phyloP scores from a whole-genome alignment of 1,284 basidiomycete genomes.

The Cutaneotrichosporon cutaneum region DNA sequence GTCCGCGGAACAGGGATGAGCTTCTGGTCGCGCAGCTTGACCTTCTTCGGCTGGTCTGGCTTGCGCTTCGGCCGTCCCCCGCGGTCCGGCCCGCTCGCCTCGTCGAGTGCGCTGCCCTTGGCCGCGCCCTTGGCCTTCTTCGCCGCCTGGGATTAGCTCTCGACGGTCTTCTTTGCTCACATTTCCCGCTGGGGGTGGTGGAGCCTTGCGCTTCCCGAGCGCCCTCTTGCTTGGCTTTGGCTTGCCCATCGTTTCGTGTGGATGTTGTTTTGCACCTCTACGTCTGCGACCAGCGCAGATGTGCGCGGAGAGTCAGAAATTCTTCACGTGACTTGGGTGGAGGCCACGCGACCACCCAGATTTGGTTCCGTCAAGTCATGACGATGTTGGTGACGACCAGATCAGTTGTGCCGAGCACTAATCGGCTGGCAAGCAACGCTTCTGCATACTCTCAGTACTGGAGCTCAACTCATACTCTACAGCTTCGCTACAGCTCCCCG shows the following conservation, averaged over 20 bases:
- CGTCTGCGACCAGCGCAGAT: background rate
- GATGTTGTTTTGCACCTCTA: background rate
- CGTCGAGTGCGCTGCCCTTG: background rate
- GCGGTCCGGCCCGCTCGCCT: slow-evolving; percentile 26
- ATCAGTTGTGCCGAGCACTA: background rate
- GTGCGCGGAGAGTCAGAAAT: slow-evolving; percentile 17
- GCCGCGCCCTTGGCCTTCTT: slow-evolving; percentile 18
- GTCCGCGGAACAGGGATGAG: slow-evolving; percentile 48
- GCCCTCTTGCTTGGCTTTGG: slow-evolving; percentile 41
- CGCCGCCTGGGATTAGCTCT: slow-evolving; percentile 14
- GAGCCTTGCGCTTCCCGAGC: slow-evolving; percentile 42
- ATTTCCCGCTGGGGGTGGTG: slow-evolving; percentile 6
- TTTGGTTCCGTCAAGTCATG: slow-evolving; percentile 5
- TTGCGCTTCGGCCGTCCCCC: slow-evolving; percentile 47
- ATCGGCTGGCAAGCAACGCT: background rate
- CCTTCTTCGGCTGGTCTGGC: slow-evolving; percentile 50
- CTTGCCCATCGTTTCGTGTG: slow-evolving; percentile 32
- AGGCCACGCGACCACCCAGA: background rate
- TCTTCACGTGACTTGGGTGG: slow-evolving; percentile 21
- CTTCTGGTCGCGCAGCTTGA: slow-evolving; percentile 52
- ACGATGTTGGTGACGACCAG: background rate
- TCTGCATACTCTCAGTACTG: background rate
- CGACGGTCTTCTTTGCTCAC: slow-evolving; percentile 5
- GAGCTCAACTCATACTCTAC: background rate
- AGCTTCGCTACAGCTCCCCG: background rate